Evolutionary conservation across 306 rosid species (phyloP).

Genomic region (Abrus precatorius): DNA sequence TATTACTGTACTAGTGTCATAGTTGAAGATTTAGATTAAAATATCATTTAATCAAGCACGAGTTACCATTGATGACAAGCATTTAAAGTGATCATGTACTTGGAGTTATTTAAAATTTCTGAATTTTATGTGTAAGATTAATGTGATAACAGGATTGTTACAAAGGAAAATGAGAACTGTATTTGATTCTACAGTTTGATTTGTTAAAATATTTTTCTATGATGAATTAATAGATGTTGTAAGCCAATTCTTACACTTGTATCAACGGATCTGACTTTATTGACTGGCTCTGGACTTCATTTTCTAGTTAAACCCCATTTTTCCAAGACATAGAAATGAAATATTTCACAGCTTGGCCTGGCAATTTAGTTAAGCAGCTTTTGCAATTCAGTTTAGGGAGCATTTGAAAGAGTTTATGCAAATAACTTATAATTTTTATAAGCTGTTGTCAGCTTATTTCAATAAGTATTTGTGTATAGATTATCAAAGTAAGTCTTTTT

Average conservation of each 20-base stretch:
- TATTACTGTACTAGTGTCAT: slow-evolving; percentile 15
- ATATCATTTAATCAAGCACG: slow-evolving; percentile 27
- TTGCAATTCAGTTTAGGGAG: neutral
- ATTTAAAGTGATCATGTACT: neutral
- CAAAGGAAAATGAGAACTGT: neutral
- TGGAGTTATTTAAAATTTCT: slow-evolving; percentile 25
- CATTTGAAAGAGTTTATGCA: too few species aligned
- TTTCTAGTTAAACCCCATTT: too few species aligned
- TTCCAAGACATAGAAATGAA: slow-evolving; percentile 34
- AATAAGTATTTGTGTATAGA: too few species aligned
- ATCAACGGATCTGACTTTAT: too few species aligned
- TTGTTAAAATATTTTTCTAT: slow-evolving; percentile 25
- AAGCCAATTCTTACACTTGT: slow-evolving; percentile 33
- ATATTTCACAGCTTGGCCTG: neutral
- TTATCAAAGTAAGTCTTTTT: too few species aligned
- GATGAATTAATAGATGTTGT: neutral
- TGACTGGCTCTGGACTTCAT: too few species aligned
- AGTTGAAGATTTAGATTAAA: slow-evolving; percentile 13
- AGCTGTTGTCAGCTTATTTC: too few species aligned
- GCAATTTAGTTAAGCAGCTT: slow-evolving; percentile 21
- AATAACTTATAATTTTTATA: too few species aligned
- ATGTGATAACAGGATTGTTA: neutral
- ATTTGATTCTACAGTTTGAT: slow-evolving; percentile 12
- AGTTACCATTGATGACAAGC: slow-evolving; percentile 9
- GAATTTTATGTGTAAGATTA: slow-evolving; percentile 23